These are phyloP conservation scores for Phlebiopsis flavidoalba DNA, from an alignment of 768 basidiomycete genomes.

Conservation along the genomic window DNA sequence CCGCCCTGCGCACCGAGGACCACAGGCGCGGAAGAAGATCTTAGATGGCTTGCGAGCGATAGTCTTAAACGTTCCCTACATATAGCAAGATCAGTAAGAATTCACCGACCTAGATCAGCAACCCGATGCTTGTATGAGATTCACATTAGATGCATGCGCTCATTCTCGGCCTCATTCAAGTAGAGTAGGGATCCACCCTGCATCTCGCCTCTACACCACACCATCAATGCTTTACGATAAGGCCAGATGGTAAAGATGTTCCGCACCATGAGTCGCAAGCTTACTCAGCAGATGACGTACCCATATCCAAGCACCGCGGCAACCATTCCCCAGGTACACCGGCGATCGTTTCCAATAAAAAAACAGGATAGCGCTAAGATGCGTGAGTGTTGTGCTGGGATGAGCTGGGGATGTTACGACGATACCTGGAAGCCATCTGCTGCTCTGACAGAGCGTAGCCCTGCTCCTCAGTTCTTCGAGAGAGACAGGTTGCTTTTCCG, in stretches of 20 bases:
- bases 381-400: neutral
- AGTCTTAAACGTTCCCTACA: neutral
- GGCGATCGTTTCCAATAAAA: constrained; percentile 88
- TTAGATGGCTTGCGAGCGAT: constrained; percentile 31
- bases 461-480: constrained; percentile 65
- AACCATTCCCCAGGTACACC: constrained; percentile 98
- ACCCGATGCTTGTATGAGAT: constrained; percentile 17
- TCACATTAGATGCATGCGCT: constrained; percentile 92
- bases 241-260: neutral
- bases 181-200: constrained; percentile 87
- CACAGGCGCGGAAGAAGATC: constrained; percentile 80
- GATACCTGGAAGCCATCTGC: constrained; percentile 73
- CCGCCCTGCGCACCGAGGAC: constrained; percentile 90
- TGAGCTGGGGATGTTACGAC: constrained; percentile 1
- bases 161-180: constrained; percentile 95
- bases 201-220: constrained; percentile 39
- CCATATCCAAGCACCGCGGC: constrained; percentile 76
- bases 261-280: constrained; percentile 79
- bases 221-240: neutral
- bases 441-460: constrained; percentile 71
- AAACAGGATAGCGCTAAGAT: constrained; percentile 49
- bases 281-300: constrained; percentile 87
- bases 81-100: neutral
- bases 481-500: constrained; percentile 56
- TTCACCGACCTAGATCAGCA: no score